phyloP scores from a whole-genome alignment of 106 monocot genomes.

The Gastrodia elata region DNA sequence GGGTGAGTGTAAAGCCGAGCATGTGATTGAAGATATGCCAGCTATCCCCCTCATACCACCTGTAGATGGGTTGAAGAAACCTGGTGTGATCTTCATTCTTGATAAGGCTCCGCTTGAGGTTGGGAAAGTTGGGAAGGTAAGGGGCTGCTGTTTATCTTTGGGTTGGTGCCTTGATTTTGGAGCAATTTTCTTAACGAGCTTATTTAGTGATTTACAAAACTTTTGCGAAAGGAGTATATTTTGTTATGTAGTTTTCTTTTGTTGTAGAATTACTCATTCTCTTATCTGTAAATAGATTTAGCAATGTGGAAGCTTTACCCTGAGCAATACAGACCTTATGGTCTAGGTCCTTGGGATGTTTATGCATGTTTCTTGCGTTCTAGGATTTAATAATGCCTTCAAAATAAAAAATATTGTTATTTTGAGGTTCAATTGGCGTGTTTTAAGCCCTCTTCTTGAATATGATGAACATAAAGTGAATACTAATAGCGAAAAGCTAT shows the following conservation, averaged over 20 bases:
- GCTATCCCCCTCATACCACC: slow-evolving; percentile 30
- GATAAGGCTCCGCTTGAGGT: slow-evolving; percentile 59
- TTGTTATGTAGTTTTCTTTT: too few relatives aligned
- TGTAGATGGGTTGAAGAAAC: slow-evolving; percentile 21
- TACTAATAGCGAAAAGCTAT: too few relatives aligned
- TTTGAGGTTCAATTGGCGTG: background rate
- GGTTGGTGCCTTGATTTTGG: background rate
- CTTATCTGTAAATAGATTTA: too few relatives aligned
- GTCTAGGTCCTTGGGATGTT: background rate
- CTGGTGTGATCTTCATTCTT: slow-evolving; percentile 55
- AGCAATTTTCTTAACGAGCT: background rate
- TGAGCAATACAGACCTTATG: background rate
- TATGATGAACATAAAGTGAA: too few relatives aligned
- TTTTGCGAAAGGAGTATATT: too few relatives aligned
- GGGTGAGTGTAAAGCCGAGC: slow-evolving; percentile 10
- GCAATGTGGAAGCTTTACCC: too few relatives aligned
- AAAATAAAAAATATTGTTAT: background rate
- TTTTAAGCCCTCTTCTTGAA: too few relatives aligned
- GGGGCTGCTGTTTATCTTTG: background rate
- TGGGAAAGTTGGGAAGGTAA: slow-evolving; percentile 69
- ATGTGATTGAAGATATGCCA: slow-evolving; percentile 19
- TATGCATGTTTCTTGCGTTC: background rate
- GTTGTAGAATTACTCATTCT: too few relatives aligned
- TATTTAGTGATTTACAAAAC: background rate
- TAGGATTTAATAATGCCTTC: background rate